Base-by-base conservation (phyloP, 2,329 filamentous ascomycete genomes). In the Furcasterigmium furcatum region DNA sequence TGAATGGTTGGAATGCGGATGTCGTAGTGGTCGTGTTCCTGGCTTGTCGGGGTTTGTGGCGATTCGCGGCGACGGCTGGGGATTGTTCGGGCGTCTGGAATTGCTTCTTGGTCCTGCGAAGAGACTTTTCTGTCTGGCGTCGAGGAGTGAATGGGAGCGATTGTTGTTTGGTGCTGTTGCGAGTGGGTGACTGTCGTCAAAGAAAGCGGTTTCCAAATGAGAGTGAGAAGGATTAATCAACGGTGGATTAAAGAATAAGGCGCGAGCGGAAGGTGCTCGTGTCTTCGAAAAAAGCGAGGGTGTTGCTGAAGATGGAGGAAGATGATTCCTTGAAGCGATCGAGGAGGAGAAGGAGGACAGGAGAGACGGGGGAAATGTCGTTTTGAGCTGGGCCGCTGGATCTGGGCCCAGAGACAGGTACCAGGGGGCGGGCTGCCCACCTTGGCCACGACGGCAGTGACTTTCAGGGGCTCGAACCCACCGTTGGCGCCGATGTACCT, bases 191-290 rank as follows among this genome's bases (percentile, higher is more conserved):
- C 16, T 36, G 34, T 7, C 24, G 24, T 27, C 35, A 44, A 48
- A 42, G 30, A 46, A 48, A 39, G 41, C 19, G 50, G 50, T 43
- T 4, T 48, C 40, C 24, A 48, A 52, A 50, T 20, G 50, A 52
- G 50, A 30, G 50, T 50, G 50, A 24, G 50, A 52, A 50, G 45
- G 24, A 18, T 38, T 32, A 38, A 41, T 38, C 38, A 38, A 34
- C 32, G 45, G 32, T 40, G 19, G 46, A 52, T 52, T 50, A 52
- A 48, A 50, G 50, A 48, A 42, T 43, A 46, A 35, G 40, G 36
- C 41, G 36, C 32, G 41, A 20, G 41, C 41, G 20, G 20, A 36
- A 5, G 30, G n/a, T n/a, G 41, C 41, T 38, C 41, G 30, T 21
- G 19, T 25, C 41, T 25, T 30, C 32, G 29, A 19, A 43, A 19